Base-by-base conservation (phyloP, 2,329 filamentous ascomycete genomes). In the Aureobasidium vineae region DNA sequence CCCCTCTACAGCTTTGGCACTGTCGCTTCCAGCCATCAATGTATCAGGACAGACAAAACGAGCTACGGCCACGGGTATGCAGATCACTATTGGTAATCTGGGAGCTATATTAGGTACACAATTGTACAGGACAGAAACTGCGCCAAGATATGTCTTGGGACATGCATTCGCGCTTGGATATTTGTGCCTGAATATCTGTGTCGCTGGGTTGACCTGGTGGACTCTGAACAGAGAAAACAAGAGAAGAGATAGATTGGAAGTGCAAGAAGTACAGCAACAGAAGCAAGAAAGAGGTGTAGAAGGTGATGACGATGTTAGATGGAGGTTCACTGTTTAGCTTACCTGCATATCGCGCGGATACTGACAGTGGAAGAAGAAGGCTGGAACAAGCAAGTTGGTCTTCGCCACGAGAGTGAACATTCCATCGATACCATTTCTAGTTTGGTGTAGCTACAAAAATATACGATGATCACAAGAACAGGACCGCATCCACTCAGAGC, bases 1-100 rank as follows among this genome's bases (percentile, higher is more conserved):
- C 72, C 87, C 88, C 0, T 83, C 85, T 0, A 84, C 82, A 0
- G 86, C 87, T 0, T 81, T 90, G 2, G 84, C 86, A 0, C 79
- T 91, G 0, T 86, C 85, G 0, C 91, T 88, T 88, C 86, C 88
- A 0, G 88, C 88, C 1, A 89, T 89, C 74, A 90, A 91, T 67
- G 86, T 91, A 0, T 87, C 86, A 0, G 87, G 87, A 0, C 87
- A 90, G 75, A 89, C 87, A 0, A 91, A 91, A 75, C 81, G 88
- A 0, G 86, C 86, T 0, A 85, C 87, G 4, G 86, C 85, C 2
- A 90, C 88, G 56, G 88, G 86, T 0, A 85, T 91, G 83, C 88
- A 90, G 70, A 90, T 91, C 66, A 88, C 85, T 11, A 87, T 91
- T 60, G 89, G 88, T 0, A 90, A 90, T 69, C 73, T 88, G 1